These are phyloP conservation scores for Camellia japonica DNA, from an alignment of 148 eudicot species.

Conservation along the genomic window DNA sequence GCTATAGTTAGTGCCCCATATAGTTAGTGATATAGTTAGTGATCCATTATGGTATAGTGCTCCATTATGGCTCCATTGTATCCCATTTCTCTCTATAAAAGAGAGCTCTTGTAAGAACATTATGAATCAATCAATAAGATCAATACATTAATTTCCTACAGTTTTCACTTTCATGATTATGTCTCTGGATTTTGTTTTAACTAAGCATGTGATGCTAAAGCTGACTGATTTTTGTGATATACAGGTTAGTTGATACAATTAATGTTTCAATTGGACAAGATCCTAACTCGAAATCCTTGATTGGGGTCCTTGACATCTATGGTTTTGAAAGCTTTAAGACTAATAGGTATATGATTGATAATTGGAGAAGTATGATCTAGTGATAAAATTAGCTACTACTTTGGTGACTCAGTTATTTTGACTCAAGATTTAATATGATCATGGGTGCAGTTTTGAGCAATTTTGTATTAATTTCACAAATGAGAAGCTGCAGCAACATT, in stretches of 20 bases:
- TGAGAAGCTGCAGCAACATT: constrained; percentile 98
- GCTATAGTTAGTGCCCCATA: no score
- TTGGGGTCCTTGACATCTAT: constrained; percentile 97
- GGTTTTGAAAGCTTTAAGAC: constrained; percentile 94
- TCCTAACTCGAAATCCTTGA: constrained; percentile 70
- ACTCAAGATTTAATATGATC: constrained; percentile 1
- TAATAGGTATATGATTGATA: constrained; percentile 54
- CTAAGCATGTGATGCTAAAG: constrained; percentile 3
- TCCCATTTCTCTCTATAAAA: no score
- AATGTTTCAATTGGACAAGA: constrained; percentile 93
- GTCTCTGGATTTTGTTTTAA: neutral
- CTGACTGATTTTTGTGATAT: constrained; percentile 10
- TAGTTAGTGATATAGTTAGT: no score
- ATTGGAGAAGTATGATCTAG: neutral
- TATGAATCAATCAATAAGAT: no score
- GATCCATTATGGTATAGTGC: no score
- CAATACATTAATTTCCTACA: no score
- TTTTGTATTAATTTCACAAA: constrained; percentile 96
- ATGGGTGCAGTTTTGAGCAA: constrained; percentile 87
- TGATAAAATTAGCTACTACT: neutral
- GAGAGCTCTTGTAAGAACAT: no score
- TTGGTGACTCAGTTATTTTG: constrained; percentile 7
- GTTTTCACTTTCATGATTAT: neutral
- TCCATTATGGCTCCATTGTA: no score
- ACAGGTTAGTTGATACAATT: constrained; percentile 87